Percentiles rank a stretch among this genome's conserved stretches.
Evolutionary conservation across 768 basidiomycete species (phyloP).

Genomic region (Termitomyces sp.): DNA sequence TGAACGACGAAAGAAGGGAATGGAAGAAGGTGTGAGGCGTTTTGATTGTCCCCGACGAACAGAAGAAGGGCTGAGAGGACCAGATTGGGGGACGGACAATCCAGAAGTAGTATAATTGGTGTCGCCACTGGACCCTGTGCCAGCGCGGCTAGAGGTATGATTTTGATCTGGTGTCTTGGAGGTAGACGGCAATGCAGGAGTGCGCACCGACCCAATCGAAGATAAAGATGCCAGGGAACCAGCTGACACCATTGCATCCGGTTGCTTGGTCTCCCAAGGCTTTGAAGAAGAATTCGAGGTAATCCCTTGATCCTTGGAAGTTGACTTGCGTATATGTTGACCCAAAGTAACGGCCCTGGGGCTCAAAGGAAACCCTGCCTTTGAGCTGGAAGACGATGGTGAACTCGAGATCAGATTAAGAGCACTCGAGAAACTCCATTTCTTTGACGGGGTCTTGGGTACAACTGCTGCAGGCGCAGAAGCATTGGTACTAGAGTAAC

Average conservation of each 20-base stretch:
- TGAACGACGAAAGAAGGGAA: conserved; percentile 90
- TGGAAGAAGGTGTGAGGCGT: conserved; percentile 86
- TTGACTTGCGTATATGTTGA: conserved; percentile 62
- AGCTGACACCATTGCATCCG: conserved; percentile 75
- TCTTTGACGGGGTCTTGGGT: conserved; percentile 85
- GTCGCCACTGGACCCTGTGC: conserved; percentile 72
- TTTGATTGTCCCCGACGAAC: conserved; percentile 66
- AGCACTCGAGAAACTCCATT: conserved; percentile 92
- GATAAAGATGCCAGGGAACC: conserved; percentile 71
- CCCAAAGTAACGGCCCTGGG: conserved; percentile 64
- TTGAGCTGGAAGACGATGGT: conserved; percentile 54
- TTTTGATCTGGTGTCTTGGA: conserved; percentile 64
- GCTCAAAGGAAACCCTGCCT: conserved; percentile 55
- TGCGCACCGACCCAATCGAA: conserved; percentile 61
- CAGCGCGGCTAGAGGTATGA: conserved; percentile 55
- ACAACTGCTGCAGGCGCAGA: conserved; percentile 41
- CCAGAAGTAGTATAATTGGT: conserved; percentile 55
- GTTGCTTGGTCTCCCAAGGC: conserved; percentile 64
- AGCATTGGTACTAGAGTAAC: conserved; percentile 27
- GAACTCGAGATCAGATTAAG: conserved; percentile 72
- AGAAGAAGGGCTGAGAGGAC: conserved; percentile 71
- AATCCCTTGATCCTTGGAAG: conserved; percentile 58
- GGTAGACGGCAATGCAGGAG: conserved; percentile 42
- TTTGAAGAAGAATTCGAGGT: conserved; percentile 37
- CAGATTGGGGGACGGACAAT: conserved; percentile 46